Conservation (phyloP, 768 basidiomycete species). For the Chalciporus piperatus region DNA sequence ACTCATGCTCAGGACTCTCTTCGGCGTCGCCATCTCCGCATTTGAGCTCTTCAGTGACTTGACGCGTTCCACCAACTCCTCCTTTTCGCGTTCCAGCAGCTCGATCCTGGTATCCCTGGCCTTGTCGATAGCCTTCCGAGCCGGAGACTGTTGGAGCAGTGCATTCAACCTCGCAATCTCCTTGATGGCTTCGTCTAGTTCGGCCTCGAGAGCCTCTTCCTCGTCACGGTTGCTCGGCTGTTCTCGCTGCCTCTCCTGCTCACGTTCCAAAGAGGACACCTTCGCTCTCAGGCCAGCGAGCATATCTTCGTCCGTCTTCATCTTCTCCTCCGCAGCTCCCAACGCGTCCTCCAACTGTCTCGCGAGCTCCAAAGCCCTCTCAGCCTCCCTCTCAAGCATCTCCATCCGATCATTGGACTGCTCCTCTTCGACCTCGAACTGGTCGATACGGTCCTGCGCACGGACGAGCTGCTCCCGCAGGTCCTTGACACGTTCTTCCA, state of each 20-base stretch:
- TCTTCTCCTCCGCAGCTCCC: slow-evolving; percentile 70
- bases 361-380: slow-evolving; percentile 53
- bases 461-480: slow-evolving; percentile 55
- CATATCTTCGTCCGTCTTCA: slow-evolving; percentile 57
- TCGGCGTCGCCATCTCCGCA: slow-evolving; percentile 56
- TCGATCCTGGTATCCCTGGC: slow-evolving; percentile 76
- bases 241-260: slow-evolving; percentile 39
- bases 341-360: slow-evolving; percentile 75
- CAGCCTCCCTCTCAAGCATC: slow-evolving; percentile 49
- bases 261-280: slow-evolving; percentile 56
- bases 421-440: slow-evolving; percentile 43
- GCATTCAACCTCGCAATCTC: slow-evolving; percentile 72
- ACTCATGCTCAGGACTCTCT: slow-evolving; percentile 50
- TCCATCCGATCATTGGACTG: slow-evolving; percentile 49
- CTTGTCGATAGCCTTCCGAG: slow-evolving; percentile 72
- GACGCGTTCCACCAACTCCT: slow-evolving; percentile 71
- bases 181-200: slow-evolving; percentile 72
- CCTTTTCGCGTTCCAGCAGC: slow-evolving; percentile 72
- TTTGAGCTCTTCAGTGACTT: slow-evolving; percentile 52
- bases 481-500: slow-evolving; percentile 46
- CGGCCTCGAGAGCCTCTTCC: slow-evolving; percentile 62
- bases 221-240: slow-evolving; percentile 47
- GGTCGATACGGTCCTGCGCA: slow-evolving; percentile 44
- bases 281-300: slow-evolving; percentile 50
- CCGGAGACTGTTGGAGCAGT: slow-evolving; percentile 67